These are phyloP conservation scores for Pythium phragmiticola DNA, from an alignment of 352 stramenopile genomes.

Conservation along the genomic window DNA sequence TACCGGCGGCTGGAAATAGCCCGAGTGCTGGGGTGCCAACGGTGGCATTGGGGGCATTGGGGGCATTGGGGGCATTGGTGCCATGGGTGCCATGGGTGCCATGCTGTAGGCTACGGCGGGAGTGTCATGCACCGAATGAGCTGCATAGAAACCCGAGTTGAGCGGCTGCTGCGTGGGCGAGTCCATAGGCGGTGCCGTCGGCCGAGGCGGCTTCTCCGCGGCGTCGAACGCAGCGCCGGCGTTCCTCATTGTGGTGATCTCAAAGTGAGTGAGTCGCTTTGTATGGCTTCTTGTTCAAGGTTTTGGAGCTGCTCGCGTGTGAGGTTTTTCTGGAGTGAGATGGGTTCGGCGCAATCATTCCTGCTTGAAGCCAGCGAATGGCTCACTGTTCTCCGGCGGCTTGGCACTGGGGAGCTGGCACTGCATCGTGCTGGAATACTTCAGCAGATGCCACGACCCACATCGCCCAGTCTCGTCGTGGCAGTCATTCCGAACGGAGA, in stretches of 20 bases:
- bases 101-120: not conserved
- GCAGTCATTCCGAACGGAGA: too few relatives aligned
- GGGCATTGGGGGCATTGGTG: conserved; percentile 8
- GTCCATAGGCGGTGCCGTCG: conserved; percentile 20
- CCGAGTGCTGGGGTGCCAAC: not conserved
- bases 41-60: conserved; percentile 6
- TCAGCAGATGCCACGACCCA: too few relatives aligned
- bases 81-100: conserved; percentile 6
- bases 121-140: too few relatives aligned
- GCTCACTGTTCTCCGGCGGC: not conserved
- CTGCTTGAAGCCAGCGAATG: not conserved
- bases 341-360: conserved; percentile 4
- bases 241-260: conserved; percentile 2
- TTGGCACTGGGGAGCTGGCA: not conserved
- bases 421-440: not conserved
- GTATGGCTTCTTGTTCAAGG: not conserved
- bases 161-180: conserved; percentile 8
- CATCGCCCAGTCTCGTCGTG: too few relatives aligned
- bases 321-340: conserved; percentile 1
- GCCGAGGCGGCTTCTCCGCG: conserved; percentile 10
- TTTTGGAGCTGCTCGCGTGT: not conserved
- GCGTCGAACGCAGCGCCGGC: conserved; percentile 3
- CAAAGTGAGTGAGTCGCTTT: not conserved
- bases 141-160: conserved; percentile 5
- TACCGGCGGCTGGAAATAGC: conserved; percentile 6